Base-by-base conservation (phyloP, 2,329 filamentous ascomycete species). In the Calonectria pseudoreteaudii region DNA sequence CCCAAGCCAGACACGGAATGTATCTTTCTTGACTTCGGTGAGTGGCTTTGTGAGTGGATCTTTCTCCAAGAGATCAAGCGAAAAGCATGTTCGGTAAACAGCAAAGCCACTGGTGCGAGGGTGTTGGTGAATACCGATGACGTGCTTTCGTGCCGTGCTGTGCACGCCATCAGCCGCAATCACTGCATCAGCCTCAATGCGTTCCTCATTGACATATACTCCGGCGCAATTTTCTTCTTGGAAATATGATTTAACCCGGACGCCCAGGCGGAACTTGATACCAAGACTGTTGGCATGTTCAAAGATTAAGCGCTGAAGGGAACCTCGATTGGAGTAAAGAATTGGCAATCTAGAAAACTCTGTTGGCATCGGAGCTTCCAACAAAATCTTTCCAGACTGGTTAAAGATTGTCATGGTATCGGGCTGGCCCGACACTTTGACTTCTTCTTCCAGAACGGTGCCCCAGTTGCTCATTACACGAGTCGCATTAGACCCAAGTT, bases 51-150 rank as follows among this genome's bases (percentile, higher is more conserved):
- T 68, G 3, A 68, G 26, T 14, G 66, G 66, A 34, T 68, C 20
- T 11, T 68, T 49, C 2, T 31, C 28, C 7, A 68, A 28, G 18
- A 58, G 52, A 8, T 68, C 50, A 60, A 68, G 66, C 9, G 66
- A 52, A 49, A 68, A 68, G 26, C 66, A 68, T 11, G 50, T 58
- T 11, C 66, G 50, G 28, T 68, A 68, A 20, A 68, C 66, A 31
- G 66, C 66, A 62, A 68, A 68, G 18, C 66, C 66, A n/a, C 66
- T 68, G 10, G 50, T 68, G 8, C 52, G 50, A 11, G 66, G 66
- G 30, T 49, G 66, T 26, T 68, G 50, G n/a, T 58, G 50, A 36
- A 60, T 68, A 20, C 66, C 66, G 13, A 68, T 60, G 26, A 68
- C 66, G 62, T 62, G 66, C 26, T 60, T 58, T 18, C 66, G 47